Conservation (phyloP, 1,139 yeast genomes). For the Yamadazyma friedrichii region DNA sequence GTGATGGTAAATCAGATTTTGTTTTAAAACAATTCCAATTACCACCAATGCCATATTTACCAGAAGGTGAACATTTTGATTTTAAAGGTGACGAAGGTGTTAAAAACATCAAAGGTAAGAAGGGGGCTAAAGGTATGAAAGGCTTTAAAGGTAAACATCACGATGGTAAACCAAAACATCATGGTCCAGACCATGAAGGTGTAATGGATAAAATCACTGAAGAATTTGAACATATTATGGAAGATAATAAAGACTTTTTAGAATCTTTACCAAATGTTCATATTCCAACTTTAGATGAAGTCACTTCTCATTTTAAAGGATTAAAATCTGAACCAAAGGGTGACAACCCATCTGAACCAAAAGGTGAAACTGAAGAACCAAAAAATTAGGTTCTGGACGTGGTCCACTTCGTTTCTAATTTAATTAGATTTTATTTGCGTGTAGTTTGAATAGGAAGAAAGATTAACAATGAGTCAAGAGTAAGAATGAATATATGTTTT, state of each 20-base stretch:
- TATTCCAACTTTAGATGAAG: constrained; percentile 6
- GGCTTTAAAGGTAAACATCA: background rate
- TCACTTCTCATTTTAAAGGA: constrained; percentile 3
- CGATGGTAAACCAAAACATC: constrained; percentile 4
- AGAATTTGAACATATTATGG: constrained; percentile 1
- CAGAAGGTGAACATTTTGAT: background rate
- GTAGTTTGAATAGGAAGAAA: background rate
- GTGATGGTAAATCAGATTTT: constrained; percentile 7
- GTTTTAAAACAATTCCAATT: constrained; percentile 1
- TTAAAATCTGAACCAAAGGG: too few relatives aligned
- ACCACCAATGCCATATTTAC: background rate
- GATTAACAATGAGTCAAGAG: background rate
- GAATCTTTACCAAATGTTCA: constrained; percentile 3
- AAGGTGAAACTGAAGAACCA: background rate
- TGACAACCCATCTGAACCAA: background rate
- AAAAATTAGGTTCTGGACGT: too few relatives aligned
- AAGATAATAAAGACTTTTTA: constrained; percentile 4
- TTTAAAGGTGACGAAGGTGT: background rate
- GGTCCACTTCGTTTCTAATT: too few relatives aligned
- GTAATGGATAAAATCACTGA: background rate
- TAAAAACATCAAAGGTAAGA: background rate
- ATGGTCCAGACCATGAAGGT: constrained; percentile 1
- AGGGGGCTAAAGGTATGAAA: background rate
- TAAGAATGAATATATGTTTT: background rate
- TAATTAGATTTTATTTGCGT: too few relatives aligned